Evolutionary conservation across 148 eudicot species (phyloP).

Genomic region (Amaranthus cruentus): DNA sequence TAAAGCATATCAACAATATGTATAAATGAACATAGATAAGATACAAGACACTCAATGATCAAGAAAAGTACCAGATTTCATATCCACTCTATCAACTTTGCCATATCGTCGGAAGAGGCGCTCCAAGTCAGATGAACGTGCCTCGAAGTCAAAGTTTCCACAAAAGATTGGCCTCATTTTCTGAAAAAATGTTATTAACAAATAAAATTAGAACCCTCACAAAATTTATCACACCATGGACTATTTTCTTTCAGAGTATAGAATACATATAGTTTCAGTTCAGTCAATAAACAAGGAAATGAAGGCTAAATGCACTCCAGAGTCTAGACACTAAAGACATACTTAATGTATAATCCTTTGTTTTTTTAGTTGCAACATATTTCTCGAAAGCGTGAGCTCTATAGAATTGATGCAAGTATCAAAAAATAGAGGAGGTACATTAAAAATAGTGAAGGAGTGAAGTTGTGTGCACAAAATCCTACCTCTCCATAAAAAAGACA

Average conservation of each 20-base stretch:
- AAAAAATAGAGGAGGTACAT: too few species aligned
- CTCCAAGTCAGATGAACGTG: slow-evolving; percentile 51
- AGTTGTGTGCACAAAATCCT: too few species aligned
- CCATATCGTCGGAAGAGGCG: slow-evolving; percentile 57
- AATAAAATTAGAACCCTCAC: neutral
- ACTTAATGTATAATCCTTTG: too few species aligned
- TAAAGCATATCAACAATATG: neutral
- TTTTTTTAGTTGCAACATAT: neutral
- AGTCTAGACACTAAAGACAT: too few species aligned
- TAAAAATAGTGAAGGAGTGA: too few species aligned
- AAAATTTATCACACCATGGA: neutral
- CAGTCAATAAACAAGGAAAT: neutral
- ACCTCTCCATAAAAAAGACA: too few species aligned
- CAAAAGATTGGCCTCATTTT: slow-evolving; percentile 60
- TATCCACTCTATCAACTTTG: slow-evolving; percentile 62
- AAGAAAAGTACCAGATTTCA: slow-evolving; percentile 49
- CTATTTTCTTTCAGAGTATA: neutral
- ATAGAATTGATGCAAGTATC: too few species aligned
- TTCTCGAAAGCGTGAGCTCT: too few species aligned
- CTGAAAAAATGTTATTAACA: slow-evolving; percentile 12
- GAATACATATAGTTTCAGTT: neutral
- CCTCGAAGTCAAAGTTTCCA: slow-evolving; percentile 58
- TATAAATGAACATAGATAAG: neutral
- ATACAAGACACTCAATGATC: neutral
- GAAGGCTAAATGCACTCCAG: neutral